Evolutionary conservation across 2,329 filamentous ascomycete species (phyloP).

Genomic region (Colletotrichum neosansevieriae): DNA sequence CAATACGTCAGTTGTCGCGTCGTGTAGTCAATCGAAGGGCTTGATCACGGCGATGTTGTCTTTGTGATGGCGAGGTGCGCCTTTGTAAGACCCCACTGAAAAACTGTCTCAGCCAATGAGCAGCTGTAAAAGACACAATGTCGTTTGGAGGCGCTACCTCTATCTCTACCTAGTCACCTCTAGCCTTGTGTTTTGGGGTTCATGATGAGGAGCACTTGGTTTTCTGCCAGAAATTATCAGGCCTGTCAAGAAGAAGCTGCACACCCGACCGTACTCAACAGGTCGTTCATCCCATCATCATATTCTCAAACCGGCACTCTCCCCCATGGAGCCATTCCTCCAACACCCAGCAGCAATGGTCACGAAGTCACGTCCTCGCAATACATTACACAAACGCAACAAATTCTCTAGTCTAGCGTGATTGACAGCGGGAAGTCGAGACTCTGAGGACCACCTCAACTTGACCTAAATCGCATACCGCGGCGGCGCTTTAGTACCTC

Average conservation of each 20-base stretch:
- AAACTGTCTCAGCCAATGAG: conserved; percentile 21
- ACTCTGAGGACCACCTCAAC: neutral
- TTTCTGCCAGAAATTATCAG: too few species aligned
- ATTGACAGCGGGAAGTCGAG: neutral
- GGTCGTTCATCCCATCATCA: conserved; percentile 9
- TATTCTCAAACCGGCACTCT: neutral
- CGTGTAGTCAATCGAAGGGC: conserved; percentile 23
- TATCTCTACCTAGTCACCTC: too few species aligned
- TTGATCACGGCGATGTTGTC: neutral
- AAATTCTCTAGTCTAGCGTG: neutral
- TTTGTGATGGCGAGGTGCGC: conserved; percentile 22
- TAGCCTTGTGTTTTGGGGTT: too few species aligned
- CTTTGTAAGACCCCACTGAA: conserved; percentile 14
- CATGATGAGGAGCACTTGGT: too few species aligned
- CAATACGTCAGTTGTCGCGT: neutral
- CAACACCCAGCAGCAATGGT: conserved; percentile 8
- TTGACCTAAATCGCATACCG: conserved; percentile 16
- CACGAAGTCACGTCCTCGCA: conserved; percentile 13
- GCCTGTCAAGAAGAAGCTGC: too few species aligned
- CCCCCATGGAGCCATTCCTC: too few species aligned
- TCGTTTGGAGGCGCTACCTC: too few species aligned
- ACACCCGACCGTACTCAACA: neutral
- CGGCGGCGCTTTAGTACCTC: neutral
- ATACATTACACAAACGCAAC: neutral
- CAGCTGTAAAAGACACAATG: neutral